Conservation (phyloP, 805 yeast species). For the Candida sithepensis region DNA sequence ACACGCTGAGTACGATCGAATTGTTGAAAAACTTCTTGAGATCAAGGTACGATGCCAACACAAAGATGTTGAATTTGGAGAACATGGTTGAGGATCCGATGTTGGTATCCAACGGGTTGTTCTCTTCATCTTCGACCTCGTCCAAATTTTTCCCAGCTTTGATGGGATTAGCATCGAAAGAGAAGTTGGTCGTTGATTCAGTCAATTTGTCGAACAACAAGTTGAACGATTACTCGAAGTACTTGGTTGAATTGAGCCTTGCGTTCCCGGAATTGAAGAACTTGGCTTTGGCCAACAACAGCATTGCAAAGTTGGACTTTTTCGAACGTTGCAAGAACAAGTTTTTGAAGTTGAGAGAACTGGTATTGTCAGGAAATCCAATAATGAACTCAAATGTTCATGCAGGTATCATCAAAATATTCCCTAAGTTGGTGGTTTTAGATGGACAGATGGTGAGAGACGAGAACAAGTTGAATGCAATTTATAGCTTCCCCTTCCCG, state of each 20-base stretch:
- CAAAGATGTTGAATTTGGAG: conserved; percentile 67
- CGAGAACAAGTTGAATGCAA: conserved; percentile 51
- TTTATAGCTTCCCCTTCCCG: conserved; percentile 53
- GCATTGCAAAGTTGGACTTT: conserved; percentile 50
- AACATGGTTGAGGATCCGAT: conserved; percentile 60
- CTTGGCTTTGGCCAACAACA: conserved; percentile 76
- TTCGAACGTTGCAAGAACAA: conserved; percentile 78
- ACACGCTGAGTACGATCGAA: conserved; percentile 48
- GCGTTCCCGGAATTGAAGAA: conserved; percentile 75
- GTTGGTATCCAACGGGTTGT: conserved; percentile 58
- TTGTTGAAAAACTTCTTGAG: conserved; percentile 57
- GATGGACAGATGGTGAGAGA: conserved; percentile 80
- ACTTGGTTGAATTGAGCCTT: conserved; percentile 61
- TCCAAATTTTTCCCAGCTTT: conserved; percentile 88
- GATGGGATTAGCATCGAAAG: conserved; percentile 69
- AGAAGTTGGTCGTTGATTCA: conserved; percentile 54
- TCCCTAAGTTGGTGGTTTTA: conserved; percentile 76
- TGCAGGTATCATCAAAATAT: conserved; percentile 60
- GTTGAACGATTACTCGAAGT: conserved; percentile 53
- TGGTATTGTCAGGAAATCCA: conserved; percentile 79
- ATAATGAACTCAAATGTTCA: conserved; percentile 45
- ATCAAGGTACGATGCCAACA: conserved; percentile 61
- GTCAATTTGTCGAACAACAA: conserved; percentile 67
- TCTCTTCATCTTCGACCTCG: conserved; percentile 38
- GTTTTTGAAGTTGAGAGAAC: conserved; percentile 67